These are phyloP conservation scores for Eudorina sp. DNA, from an alignment of 139 green algal species.

Conservation along the genomic window DNA sequence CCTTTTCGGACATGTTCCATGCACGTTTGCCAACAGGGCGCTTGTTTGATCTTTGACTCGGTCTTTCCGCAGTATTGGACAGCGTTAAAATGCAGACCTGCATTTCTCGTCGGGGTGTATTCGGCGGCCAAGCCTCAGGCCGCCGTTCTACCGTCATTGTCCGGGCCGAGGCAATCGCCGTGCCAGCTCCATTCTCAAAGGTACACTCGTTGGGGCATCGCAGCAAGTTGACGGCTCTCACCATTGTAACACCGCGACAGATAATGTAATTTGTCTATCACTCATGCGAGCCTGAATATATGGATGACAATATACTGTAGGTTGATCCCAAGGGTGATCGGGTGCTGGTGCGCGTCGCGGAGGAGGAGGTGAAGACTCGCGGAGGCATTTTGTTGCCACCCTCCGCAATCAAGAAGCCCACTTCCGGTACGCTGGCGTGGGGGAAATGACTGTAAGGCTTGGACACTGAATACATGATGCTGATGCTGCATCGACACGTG, in stretches of 20 bases:
- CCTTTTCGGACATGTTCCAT: background rate
- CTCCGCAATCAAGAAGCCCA: constrained; percentile 87
- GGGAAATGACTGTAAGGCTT: no score
- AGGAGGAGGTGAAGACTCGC: constrained; percentile 85
- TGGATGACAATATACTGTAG: no score
- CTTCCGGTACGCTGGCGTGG: constrained; percentile 62
- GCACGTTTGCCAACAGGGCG: no score
- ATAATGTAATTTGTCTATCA: no score
- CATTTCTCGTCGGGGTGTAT: constrained; percentile 32
- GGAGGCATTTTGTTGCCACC: constrained; percentile 94
- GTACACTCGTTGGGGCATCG: constrained; percentile 19
- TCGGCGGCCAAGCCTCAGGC: constrained; percentile 25
- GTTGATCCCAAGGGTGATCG: constrained; percentile 90
- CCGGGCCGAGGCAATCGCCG: constrained; percentile 49
- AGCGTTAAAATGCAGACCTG: constrained; percentile 49
- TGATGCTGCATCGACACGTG: no score
- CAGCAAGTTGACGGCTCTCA: no score
- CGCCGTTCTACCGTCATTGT: constrained; percentile 29
- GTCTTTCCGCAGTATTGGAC: no score
- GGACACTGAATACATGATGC: no score
- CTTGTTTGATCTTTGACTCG: no score
- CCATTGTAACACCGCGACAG: no score
- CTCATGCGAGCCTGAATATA: no score
- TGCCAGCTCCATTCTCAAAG: constrained; percentile 61
- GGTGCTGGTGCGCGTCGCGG: constrained; percentile 89